Evolutionary conservation across 306 rosid species (phyloP).

Genomic region (Acmispon strigosus): DNA sequence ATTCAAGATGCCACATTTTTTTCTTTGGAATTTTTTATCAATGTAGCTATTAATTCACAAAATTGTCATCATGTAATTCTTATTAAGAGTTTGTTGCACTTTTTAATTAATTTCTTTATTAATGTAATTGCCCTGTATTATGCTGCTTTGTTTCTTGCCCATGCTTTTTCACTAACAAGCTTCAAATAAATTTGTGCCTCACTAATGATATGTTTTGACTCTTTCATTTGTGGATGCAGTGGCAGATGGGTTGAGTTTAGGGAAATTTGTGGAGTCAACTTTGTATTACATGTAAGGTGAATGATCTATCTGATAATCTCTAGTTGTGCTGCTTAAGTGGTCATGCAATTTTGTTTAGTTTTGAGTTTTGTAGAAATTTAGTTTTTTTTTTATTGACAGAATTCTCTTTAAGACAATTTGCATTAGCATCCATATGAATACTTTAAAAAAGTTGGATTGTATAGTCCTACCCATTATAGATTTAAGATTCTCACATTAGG

Average conservation of each 20-base stretch:
- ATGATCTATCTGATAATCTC: slow-evolving; percentile 16
- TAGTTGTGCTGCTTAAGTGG: neutral
- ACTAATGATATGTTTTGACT: slow-evolving; percentile 17
- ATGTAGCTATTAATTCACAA: neutral
- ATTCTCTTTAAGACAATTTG: neutral
- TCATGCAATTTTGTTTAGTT: neutral
- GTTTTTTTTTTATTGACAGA: neutral
- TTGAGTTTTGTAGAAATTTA: neutral
- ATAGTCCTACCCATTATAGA: neutral
- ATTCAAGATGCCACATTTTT: neutral
- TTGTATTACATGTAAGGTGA: slow-evolving; percentile 36
- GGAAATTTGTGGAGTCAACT: slow-evolving; percentile 19
- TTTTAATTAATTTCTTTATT: neutral
- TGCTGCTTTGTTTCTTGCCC: slow-evolving; percentile 18
- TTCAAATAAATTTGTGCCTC: slow-evolving; percentile 14
- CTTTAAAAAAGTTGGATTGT: neutral
- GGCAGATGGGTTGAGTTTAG: slow-evolving; percentile 71
- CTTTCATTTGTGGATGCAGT: slow-evolving; percentile 53
- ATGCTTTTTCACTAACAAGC: neutral
- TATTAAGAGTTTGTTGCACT: neutral
- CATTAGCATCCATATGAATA: neutral
- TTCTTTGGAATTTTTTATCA: neutral
- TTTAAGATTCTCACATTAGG: neutral
- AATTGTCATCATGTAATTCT: neutral
- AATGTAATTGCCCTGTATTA: neutral